Evolutionary conservation across 148 eudicot species (phyloP).

Genomic region (Heliosperma pusillum): DNA sequence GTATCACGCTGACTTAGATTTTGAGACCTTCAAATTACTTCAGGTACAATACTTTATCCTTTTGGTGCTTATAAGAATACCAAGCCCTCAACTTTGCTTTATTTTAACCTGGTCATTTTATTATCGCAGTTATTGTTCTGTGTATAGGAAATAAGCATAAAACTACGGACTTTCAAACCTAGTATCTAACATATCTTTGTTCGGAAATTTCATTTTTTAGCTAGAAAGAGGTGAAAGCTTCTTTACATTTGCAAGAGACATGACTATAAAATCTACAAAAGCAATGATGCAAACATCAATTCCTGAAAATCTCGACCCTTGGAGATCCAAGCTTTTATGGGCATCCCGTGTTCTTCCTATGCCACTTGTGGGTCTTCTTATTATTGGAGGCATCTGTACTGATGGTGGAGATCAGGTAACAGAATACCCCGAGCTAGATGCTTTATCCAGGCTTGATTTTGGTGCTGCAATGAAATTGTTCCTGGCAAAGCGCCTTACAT

Average conservation of each 20-base stretch:
- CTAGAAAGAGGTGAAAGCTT: slow-evolving; percentile 84
- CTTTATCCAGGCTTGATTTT: slow-evolving; percentile 87
- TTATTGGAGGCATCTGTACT: slow-evolving; percentile 74
- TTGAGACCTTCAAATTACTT: slow-evolving; percentile 83
- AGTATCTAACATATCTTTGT: slow-evolving; percentile 8
- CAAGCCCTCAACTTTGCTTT: not conserved
- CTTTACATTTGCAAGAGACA: slow-evolving; percentile 90
- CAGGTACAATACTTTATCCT: slow-evolving; percentile 49
- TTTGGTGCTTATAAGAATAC: not conserved
- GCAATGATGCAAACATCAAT: slow-evolving; percentile 60
- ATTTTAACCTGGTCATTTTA: slow-evolving; percentile 3
- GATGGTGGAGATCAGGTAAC: slow-evolving; percentile 55
- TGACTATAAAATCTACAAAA: slow-evolving; percentile 80
- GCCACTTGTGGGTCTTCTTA: slow-evolving; percentile 92
- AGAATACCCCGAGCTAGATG: slow-evolving; percentile 80
- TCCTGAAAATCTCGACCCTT: slow-evolving; percentile 77
- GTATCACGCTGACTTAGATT: slow-evolving; percentile 96
- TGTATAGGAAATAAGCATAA: not conserved
- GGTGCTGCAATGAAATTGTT: slow-evolving; percentile 92
- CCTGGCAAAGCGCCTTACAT: slow-evolving; percentile 82
- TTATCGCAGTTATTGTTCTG: not conserved
- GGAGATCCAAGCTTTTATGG: slow-evolving; percentile 92
- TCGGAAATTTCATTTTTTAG: slow-evolving; percentile 40
- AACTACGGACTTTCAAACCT: not conserved
- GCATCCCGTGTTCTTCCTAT: slow-evolving; percentile 93